Evolutionary conservation across 2,329 filamentous ascomycete species (phyloP).

Genomic region (Waltergamsia citrina): DNA sequence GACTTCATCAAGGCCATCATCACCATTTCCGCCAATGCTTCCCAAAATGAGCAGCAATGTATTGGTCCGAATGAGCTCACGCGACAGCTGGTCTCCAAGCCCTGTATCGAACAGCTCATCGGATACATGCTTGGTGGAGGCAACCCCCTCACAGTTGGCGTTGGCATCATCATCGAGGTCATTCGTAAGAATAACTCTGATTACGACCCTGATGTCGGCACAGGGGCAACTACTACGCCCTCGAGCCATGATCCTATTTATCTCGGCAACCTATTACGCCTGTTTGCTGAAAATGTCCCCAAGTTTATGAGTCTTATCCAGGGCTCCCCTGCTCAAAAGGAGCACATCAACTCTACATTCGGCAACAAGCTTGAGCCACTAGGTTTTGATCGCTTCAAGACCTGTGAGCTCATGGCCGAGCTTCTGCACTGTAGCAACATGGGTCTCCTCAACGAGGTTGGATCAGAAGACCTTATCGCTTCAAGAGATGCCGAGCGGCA

Average conservation of each 20-base stretch:
- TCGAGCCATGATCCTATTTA: conserved; percentile 92
- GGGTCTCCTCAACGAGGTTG: conserved; percentile 85
- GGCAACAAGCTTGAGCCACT: conserved; percentile 85
- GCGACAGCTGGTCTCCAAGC: conserved; percentile 80
- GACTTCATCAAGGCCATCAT: conserved; percentile 99
- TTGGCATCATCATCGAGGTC: conserved; percentile 96
- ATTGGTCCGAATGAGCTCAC: conserved; percentile 97
- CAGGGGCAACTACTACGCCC: conserved; percentile 68
- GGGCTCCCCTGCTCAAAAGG: conserved; percentile 63
- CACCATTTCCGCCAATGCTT: conserved; percentile 96
- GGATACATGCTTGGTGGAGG: conserved; percentile 86
- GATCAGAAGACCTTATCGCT: conserved; percentile 78
- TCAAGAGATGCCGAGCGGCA: conserved; percentile 75
- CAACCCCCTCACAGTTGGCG: conserved; percentile 89
- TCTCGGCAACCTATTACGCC: conserved; percentile 75
- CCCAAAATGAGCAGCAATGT: conserved; percentile 96
- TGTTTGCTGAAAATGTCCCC: conserved; percentile 85
- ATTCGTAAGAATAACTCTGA: conserved; percentile 99
- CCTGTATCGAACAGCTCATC: conserved; percentile 78
- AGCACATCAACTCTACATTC: conserved; percentile 77
- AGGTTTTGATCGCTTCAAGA: conserved; percentile 97
- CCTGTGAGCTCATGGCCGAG: conserved; percentile 97
- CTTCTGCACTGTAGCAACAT: conserved; percentile 97
- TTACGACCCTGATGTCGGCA: conserved; percentile 87
- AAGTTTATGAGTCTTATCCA: conserved; percentile 90